phyloP scores from a whole-genome alignment of 768 basidiomycete genomes.

The Termitomyces sp. region DNA sequence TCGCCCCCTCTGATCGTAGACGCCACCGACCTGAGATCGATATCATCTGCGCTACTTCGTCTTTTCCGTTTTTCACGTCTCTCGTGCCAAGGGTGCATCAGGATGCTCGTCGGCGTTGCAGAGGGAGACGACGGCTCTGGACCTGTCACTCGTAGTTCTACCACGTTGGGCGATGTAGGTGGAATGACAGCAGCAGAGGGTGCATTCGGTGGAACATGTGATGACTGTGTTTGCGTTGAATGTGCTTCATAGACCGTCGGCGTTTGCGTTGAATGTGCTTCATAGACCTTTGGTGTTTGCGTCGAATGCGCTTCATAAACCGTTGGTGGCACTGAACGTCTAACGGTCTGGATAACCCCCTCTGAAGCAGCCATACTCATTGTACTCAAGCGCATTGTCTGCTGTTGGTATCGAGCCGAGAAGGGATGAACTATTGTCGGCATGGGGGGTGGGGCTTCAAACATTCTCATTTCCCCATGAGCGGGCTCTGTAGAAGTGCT shows the following conservation, averaged over 20 bases:
- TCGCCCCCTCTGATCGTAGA: background rate
- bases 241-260: background rate
- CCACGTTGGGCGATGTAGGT: background rate
- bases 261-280: no score
- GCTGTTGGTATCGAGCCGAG: conserved; percentile 2
- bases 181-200: background rate
- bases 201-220: background rate
- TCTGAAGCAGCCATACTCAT: background rate
- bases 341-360: background rate
- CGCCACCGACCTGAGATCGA: background rate
- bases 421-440: conserved; percentile 6
- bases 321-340: background rate
- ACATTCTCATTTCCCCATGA: no score
- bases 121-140: background rate
- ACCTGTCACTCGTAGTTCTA: background rate
- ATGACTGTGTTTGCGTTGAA: background rate
- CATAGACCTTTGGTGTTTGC: no score
- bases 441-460: background rate
- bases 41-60: background rate
- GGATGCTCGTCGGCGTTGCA: conserved; percentile 5
- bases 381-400: background rate
- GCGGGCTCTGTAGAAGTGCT: background rate
- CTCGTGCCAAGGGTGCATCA: conserved; percentile 16
- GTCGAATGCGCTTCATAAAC: no score
- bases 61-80: background rate